Base-by-base conservation (phyloP, 2,329 filamentous ascomycete genomes). In the Emergomyces orientalis region DNA sequence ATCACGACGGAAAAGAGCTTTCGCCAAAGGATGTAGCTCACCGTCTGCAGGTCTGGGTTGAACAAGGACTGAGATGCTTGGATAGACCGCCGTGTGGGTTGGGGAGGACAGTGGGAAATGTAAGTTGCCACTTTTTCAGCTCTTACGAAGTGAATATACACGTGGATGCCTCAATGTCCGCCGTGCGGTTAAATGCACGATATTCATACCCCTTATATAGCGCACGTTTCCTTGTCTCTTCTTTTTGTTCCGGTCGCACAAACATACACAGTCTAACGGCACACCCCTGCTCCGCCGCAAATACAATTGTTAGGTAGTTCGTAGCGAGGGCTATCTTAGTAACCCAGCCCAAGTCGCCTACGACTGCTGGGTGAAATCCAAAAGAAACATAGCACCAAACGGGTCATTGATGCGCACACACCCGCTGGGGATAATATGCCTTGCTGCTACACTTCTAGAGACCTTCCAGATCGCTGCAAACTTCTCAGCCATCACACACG, bases 321-420 rank as follows among this genome's bases (percentile, higher is more conserved):
- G 72, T 2, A 72, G 71, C 11, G 71, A 71, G 14, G 69, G 71
- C 1, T 83, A 77, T 62, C 70, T 78, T 0, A 67, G 70, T 0
- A 70, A 79, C 45, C 80, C 81, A 0, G 70, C 74, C 19, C 71
- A 61, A 0, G 74, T 71, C 5, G 79, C 81, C 1, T 71, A 75
- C 2, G 67, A 70, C 13, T 69, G 72, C 19, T 83, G 81, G 81
- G 68, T 74, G 19, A 73, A 73, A 3, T 71, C 72, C 0, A 72
- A 71, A 0, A 74, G 74, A 55, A 69, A 75, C 3, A 72, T 74
- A 3, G 81, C 81, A 0, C 78, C 81, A 0, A 84, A 84, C 61
- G 81, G 81, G 1, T 81, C 78, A 52, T 66, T 83, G 14, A 83
- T 83, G 81, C 69, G 81, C 9, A 83, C 80, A 9, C 80, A 83